A percentile compares a stretch with the other conserved stretches of the same genome.
phyloP scores from a whole-genome alignment of 805 yeast genomes.

The Metschnikowia sp. region DNA sequence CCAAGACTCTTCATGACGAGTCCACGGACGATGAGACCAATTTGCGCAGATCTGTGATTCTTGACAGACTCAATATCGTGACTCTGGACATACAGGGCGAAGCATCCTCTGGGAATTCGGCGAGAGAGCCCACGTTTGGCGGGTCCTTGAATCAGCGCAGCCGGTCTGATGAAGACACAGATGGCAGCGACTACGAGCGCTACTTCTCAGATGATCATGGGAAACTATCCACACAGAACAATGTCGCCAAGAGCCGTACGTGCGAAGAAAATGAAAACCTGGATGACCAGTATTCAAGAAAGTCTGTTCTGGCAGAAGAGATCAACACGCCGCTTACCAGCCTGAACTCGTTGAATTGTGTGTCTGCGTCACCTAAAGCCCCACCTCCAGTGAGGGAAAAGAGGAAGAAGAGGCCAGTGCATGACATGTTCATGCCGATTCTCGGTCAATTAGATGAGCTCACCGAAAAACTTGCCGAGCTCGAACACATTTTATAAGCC shows the following conservation, averaged over 20 bases:
- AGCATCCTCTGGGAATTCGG: neutral
- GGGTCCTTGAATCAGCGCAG: constrained; percentile 1
- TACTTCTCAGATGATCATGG: neutral
- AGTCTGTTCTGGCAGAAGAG: constrained; percentile 14
- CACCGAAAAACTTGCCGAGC: constrained; percentile 40
- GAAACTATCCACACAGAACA: neutral
- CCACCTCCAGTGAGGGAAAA: constrained; percentile 7
- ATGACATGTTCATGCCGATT: constrained; percentile 56
- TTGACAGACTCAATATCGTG: constrained; percentile 37
- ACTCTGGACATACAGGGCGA: constrained; percentile 28
- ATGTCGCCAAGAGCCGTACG: neutral
- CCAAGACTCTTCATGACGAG: neutral
- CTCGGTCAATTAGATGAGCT: constrained; percentile 46
- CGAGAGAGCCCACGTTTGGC: constrained; percentile 9
- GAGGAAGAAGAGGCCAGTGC: constrained; percentile 37
- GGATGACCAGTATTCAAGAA: constrained; percentile 5
- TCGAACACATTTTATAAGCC: constrained; percentile 19
- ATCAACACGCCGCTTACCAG: constrained; percentile 37
- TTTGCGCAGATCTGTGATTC: constrained; percentile 34
- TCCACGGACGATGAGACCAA: constrained; percentile 7
- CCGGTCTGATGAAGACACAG: constrained; percentile 16
- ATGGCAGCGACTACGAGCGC: constrained; percentile 22
- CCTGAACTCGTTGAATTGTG: constrained; percentile 25
- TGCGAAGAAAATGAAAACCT: constrained; percentile 1
- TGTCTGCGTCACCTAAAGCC: constrained; percentile 5